Evolutionary conservation across 140 eudicot genomes (phyloP), one percentile per base, ranked within the genome.

Genomic region (Senecio squalidus): DNA sequence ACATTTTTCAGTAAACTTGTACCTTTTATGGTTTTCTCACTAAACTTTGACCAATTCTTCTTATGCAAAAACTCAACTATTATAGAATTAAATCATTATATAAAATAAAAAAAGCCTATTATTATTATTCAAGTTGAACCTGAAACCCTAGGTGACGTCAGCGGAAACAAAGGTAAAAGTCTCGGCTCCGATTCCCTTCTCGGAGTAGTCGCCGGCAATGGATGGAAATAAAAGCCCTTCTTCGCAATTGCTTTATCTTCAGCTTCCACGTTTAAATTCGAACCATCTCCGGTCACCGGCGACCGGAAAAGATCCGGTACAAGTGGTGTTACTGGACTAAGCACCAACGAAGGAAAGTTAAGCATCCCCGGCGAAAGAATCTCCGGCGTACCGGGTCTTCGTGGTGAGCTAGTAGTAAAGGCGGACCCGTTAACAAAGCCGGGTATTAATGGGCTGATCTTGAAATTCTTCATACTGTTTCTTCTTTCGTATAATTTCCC

Each of bases 321-420:
- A 11, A 91, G 84, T 6, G 96, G 98, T 3, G 98, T 91, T 0
- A 91, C 98, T 9, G 96, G 98, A 55, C 91, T 80, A 20, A 91
- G 86, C 6, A 56, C 78, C 29, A 91, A 73, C 6, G 88, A 63
- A 3, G 98, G 98, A 40, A 91, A 91, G 40, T 91, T 81, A 0
- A 91, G 84, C 5, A 86, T 67, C 17, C 94, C 83, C 0, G 96
- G 98, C 0, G 98, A 91, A 0, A 91, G 72, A 58, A 86, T 69
- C 47, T 81, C 95, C 38, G 79, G 80, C 15, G 94, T 72, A 10
- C 70, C 70, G 33, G 78, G 75, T 27, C 70, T 56, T 15, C 80
- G 64, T 36, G 93, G 77, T 20, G 89, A 85, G 40, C 77, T 78
- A 5, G 73, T 22, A n/a, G n/a, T n/a, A 3, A 64, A 69, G 18